Base-by-base conservation (phyloP, 177 flowering plant species). In the Vitis hybrid region DNA sequence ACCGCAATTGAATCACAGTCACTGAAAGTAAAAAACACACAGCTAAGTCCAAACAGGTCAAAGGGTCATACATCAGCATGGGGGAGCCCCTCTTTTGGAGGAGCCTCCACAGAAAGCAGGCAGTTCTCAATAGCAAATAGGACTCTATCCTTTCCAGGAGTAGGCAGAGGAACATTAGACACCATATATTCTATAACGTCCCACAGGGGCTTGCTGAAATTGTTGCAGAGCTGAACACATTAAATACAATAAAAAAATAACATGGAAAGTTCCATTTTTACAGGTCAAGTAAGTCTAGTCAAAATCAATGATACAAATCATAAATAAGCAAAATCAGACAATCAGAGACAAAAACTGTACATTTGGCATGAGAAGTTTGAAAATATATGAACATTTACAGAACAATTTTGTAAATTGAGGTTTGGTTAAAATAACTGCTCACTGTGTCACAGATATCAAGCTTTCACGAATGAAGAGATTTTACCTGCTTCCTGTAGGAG, bases 141-240 rank as follows among this genome's bases (percentile, higher is more conserved):
- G 66, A 93, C 95, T 30, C 98, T 78, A 72, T 93, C 91, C 80
- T 83, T 90, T 75, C 98, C 99, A 65, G 99, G 98, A 61, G 88
- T 90, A 67, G 99, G 98, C 83, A 95, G 66, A 57, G 98, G 93
- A 32, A 95, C 97, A 76, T 86, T 89, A 70, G 96, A 86, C 62
- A 95, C 97, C 82, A 87, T 72, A 84, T 73, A 74, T 67, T 93
- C 87, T 60, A 95, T 90, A 68, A 90, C 86, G 74, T 95, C 98
- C 99, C 99, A 95, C 51, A 95, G 70, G 7, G 98, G 97, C 88
- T 95, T 95, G 91, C 99, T 95, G 97, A 82, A 88, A 86, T 65
- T 57, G 46, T 75, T 71, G 66, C 69, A 83, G 54, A 74, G 67
- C 52, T 21, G 64, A 80, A 61, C 71, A 65, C 59, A 55, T 77